Conservation (phyloP, 495 filamentous ascomycete genomes). For the Poronia punctata region DNA sequence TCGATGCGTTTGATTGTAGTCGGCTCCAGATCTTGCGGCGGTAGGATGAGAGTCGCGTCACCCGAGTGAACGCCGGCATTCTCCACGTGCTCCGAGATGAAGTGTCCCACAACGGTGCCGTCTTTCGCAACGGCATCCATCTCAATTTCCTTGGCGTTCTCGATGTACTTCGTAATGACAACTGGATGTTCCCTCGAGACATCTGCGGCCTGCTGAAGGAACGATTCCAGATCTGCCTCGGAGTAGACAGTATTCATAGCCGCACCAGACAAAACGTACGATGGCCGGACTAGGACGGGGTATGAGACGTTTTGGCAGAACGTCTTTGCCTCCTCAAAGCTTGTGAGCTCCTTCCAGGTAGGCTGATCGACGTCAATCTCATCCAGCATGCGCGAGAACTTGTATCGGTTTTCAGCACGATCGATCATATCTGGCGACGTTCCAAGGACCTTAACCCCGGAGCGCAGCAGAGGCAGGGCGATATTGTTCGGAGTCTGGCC, state of each 20-base stretch:
- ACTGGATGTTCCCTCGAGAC: conserved; percentile 95
- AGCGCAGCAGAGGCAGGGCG: conserved; percentile 76
- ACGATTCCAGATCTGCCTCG: conserved; percentile 78
- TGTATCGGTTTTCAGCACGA: conserved; percentile 93
- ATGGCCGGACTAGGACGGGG: conserved; percentile 88
- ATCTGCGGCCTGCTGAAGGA: conserved; percentile 78
- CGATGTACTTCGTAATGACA: conserved; percentile 97
- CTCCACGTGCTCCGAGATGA: conserved; percentile 94
- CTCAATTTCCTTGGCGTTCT: conserved; percentile 95
- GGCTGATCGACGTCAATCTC: conserved; percentile 95
- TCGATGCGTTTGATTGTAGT: conserved; percentile 88
- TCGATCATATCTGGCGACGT: conserved; percentile 99
- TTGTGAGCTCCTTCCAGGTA: conserved; percentile 94
- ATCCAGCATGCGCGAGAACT: conserved; percentile 96
- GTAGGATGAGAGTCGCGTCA: conserved; percentile 87
- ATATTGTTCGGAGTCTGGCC: conserved; percentile 99
- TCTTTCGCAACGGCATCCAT: conserved; percentile 89
- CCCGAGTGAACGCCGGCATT: conserved; percentile 95
- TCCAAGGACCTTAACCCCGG: conserved; percentile 86
- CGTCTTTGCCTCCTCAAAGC: conserved; percentile 72
- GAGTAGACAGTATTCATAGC: conserved; percentile 97
- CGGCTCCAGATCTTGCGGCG: conserved; percentile 84
- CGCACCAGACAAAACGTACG: conserved; percentile 92
- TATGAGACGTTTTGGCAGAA: conserved; percentile 84
- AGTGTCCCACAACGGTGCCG: conserved; percentile 83